Evolutionary conservation across 495 filamentous ascomycete genomes (phyloP).

Genomic region (Podospora pseudocomata): DNA sequence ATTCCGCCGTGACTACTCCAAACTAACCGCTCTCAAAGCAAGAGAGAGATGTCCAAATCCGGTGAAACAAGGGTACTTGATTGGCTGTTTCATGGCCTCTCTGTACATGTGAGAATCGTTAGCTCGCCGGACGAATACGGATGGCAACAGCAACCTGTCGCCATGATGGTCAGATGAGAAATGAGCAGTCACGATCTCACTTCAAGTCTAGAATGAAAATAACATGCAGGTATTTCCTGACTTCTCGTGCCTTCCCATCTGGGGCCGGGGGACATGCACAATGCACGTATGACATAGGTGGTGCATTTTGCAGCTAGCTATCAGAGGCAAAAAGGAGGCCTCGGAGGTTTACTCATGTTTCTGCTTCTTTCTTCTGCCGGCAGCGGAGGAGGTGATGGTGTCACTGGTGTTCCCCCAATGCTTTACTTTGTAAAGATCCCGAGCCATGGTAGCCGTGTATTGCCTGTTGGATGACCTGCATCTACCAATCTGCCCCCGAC

Average conservation of each 20-base stretch:
- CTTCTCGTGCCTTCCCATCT: neutral
- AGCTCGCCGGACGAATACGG: neutral
- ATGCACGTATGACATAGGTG: neutral
- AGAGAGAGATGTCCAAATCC: constrained; percentile 3
- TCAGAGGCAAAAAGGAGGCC: neutral
- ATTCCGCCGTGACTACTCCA: neutral
- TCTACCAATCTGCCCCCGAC: neutral
- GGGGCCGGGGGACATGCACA: neutral
- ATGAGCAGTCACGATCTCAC: neutral
- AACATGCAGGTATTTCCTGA: neutral
- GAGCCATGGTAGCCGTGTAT: neutral
- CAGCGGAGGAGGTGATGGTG: neutral
- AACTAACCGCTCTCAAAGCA: neutral
- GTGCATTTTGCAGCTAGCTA: neutral
- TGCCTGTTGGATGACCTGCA: neutral
- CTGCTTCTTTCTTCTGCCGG: neutral
- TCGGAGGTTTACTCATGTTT: neutral
- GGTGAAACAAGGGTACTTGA: neutral
- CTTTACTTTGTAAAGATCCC: neutral
- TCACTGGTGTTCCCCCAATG: neutral
- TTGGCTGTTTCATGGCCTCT: neutral
- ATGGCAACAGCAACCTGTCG: neutral
- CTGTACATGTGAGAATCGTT: neutral
- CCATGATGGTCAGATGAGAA: neutral
- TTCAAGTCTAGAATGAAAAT: neutral